Conservation (phyloP, 2,329 filamentous ascomycete species). For the Fusarium foetens region DNA sequence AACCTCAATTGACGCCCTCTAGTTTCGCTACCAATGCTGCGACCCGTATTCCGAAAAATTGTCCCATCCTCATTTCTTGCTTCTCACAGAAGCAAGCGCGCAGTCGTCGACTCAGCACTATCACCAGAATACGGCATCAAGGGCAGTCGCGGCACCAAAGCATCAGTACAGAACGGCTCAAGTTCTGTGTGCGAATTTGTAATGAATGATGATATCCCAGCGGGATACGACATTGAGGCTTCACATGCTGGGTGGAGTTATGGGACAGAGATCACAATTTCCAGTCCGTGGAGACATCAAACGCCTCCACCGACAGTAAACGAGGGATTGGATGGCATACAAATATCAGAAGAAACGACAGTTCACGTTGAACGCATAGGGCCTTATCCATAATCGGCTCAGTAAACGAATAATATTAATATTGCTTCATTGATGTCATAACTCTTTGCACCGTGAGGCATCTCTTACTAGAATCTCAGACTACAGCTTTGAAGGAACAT, state of each 20-base stretch:
- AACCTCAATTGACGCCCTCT: background rate
- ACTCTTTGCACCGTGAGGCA: background rate
- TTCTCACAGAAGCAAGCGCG: conserved; percentile 1
- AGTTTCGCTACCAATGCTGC: conserved; percentile 37
- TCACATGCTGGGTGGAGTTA: conserved; percentile 23
- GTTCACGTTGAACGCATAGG: conserved; percentile 10
- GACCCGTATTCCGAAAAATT: conserved; percentile 22
- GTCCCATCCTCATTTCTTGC: conserved; percentile 21
- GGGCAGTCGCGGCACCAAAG: background rate
- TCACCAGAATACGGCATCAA: conserved; percentile 3
- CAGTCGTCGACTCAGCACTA: background rate
- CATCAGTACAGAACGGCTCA: conserved; percentile 4
- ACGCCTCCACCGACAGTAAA: background rate
- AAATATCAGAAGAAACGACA: conserved; percentile 21
- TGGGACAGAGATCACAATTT: conserved; percentile 19
- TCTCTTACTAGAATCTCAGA: background rate
- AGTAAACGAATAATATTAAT: conserved; percentile 6
- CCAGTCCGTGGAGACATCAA: conserved; percentile 11
- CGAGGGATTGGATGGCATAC: conserved; percentile 9
- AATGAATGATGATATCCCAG: conserved; percentile 1
- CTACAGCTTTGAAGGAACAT: conserved; percentile 17
- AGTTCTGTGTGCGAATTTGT: conserved; percentile 21
- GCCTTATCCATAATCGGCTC: background rate
- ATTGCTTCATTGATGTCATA: background rate
- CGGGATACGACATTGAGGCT: conserved; percentile 20